A percentile compares a stretch with the other conserved stretches of the same genome.
These are phyloP conservation scores for Oligophagozyma castellii DNA, from an alignment of 1,139 yeast species.

Conservation along the genomic window DNA sequence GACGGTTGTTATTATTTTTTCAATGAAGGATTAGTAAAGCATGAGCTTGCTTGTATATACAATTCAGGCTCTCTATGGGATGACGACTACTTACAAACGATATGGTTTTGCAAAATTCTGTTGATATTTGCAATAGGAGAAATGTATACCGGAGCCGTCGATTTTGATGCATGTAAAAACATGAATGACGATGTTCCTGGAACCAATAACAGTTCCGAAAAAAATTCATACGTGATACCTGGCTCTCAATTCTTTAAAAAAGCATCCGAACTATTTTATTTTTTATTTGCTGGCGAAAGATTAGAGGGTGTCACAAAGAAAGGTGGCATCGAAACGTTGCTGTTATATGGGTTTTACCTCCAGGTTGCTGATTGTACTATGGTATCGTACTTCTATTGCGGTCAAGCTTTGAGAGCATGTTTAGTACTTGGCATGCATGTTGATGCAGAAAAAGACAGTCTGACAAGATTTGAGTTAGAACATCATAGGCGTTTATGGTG, in stretches of 20 bases:
- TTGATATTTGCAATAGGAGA: constrained; percentile 75
- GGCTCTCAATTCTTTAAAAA: constrained; percentile 68
- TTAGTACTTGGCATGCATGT: constrained; percentile 73
- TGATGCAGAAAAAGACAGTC: constrained; percentile 55
- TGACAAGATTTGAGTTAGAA: constrained; percentile 56
- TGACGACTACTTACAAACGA: constrained; percentile 55
- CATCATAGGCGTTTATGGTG: constrained; percentile 80
- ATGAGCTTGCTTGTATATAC: constrained; percentile 48
- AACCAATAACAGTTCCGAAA: constrained; percentile 10
- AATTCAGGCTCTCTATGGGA: constrained; percentile 17
- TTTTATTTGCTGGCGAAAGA: constrained; percentile 66
- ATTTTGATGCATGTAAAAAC: constrained; percentile 28
- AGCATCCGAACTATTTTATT: constrained; percentile 63
- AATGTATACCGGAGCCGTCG: constrained; percentile 66
- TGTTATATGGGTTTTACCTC: constrained; percentile 64
- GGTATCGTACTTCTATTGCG: constrained; percentile 70
- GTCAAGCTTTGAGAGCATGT: constrained; percentile 63
- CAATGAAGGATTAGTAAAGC: constrained; percentile 65
- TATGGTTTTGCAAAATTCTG: constrained; percentile 68
- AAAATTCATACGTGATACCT: constrained; percentile 36
- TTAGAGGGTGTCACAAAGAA: constrained; percentile 63
- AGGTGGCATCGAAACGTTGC: constrained; percentile 70
- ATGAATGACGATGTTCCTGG: no score
- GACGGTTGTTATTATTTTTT: constrained; percentile 81
- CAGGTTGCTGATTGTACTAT: constrained; percentile 81